Conservation (phyloP, 495 filamentous ascomycete genomes). For the Acidomyces sp. region DNA sequence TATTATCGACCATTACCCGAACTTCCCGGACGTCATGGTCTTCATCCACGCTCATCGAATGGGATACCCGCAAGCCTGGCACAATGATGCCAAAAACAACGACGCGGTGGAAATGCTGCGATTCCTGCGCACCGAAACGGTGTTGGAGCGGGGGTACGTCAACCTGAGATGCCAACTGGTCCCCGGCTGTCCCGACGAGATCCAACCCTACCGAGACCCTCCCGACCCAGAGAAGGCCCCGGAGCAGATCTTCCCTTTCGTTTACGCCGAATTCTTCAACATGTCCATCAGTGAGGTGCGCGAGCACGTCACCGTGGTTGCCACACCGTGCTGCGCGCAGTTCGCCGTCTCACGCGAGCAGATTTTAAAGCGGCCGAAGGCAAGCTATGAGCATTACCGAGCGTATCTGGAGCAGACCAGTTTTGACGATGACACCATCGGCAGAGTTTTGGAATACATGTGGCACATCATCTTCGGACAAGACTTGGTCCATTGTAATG, state of each 20-base stretch:
- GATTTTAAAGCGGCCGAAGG: conserved; percentile 40
- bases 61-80: conserved; percentile 42
- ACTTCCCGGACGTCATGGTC: conserved; percentile 52
- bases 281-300: conserved; percentile 28
- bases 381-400: conserved; percentile 48
- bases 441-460: conserved; percentile 62
- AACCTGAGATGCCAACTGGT: conserved; percentile 39
- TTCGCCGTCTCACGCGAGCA: conserved; percentile 36
- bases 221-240: conserved; percentile 1
- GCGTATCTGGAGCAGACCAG: conserved; percentile 53
- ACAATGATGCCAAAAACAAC: conserved; percentile 38
- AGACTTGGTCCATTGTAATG: conserved; percentile 47
- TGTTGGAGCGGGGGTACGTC: conserved; percentile 34
- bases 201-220: conserved; percentile 39
- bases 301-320: conserved; percentile 39
- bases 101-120: conserved; percentile 11
- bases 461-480: conserved; percentile 56
- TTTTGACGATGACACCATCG: conserved; percentile 50
- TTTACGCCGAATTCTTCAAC: conserved; percentile 30
- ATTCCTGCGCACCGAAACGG: conserved; percentile 30
- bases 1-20: conserved; percentile 57
- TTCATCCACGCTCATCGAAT: conserved; percentile 52
- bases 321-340: conserved; percentile 49
- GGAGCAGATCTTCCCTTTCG: conserved; percentile 33
- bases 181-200: conserved; percentile 39